These are phyloP conservation scores for Echinochloa phyllopogon DNA, from an alignment of 176 grass and related monocot species.

Conservation along the genomic window DNA sequence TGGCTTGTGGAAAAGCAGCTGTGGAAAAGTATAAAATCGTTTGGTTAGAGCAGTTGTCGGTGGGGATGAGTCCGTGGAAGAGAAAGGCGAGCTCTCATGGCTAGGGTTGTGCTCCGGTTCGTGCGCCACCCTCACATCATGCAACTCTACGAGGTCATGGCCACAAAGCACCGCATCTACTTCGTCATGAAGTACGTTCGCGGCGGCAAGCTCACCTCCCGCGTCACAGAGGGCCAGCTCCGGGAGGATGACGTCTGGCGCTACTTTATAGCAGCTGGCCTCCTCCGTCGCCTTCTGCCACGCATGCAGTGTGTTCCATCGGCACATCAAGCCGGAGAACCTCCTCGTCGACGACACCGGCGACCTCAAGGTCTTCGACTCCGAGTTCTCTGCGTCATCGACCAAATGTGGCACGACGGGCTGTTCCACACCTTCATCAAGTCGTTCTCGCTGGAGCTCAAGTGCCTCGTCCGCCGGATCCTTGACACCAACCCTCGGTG, in stretches of 20 bases:
- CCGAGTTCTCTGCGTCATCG: slow-evolving; percentile 82
- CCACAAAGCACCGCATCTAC: slow-evolving; percentile 94
- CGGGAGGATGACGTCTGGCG: slow-evolving; percentile 64
- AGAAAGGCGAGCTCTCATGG: too few relatives aligned
- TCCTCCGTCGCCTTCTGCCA: slow-evolving; percentile 96
- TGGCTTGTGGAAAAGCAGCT: too few relatives aligned
- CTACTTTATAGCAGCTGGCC: slow-evolving; percentile 93
- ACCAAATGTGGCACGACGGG: slow-evolving; percentile 79
- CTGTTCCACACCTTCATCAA: slow-evolving; percentile 93
- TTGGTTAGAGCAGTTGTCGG: too few relatives aligned
- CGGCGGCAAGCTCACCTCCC: slow-evolving; percentile 92
- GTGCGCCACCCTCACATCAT: slow-evolving; percentile 96
- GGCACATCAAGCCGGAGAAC: slow-evolving; percentile 98
- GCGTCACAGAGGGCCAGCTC: slow-evolving; percentile 72
- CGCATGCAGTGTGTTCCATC: slow-evolving; percentile 86
- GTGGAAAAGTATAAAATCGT: too few relatives aligned
- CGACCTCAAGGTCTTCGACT: slow-evolving; percentile 93
- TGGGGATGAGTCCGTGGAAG: too few relatives aligned
- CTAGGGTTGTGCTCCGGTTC: slow-evolving; percentile 78
- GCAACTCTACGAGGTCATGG: slow-evolving; percentile 95
- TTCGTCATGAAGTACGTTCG: slow-evolving; percentile 98
- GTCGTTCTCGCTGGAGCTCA: slow-evolving; percentile 83
- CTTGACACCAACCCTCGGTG: slow-evolving; percentile 76
- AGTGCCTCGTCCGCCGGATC: slow-evolving; percentile 60
- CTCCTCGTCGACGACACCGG: slow-evolving; percentile 85